Percentiles rank a stretch among this genome's conserved stretches.
These are phyloP conservation scores for Saccharum hybrid DNA, from an alignment of 202 grass and related monocot species.

Conservation along the genomic window DNA sequence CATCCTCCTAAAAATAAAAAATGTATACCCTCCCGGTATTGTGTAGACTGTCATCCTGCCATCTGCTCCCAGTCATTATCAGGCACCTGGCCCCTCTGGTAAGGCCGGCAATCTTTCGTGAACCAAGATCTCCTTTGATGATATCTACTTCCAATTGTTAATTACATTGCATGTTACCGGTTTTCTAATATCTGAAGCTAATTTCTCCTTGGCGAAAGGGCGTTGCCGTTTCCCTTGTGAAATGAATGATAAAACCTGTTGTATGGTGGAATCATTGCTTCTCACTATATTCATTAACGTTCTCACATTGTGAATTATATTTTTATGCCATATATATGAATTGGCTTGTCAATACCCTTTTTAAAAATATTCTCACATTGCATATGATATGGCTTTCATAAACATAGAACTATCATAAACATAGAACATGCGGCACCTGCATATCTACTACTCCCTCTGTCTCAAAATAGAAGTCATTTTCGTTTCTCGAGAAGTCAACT, in stretches of 20 bases:
- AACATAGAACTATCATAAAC: neutral
- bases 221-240: neutral
- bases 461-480: no score
- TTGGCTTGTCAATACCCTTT: no score
- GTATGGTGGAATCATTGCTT: neutral
- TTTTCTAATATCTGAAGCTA: neutral
- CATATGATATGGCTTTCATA: neutral
- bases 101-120: slow-evolving; percentile 39
- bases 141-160: slow-evolving; percentile 7
- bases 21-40: neutral
- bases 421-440: neutral
- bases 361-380: no score
- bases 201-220: neutral
- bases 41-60: slow-evolving; percentile 61
- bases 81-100: slow-evolving; percentile 67
- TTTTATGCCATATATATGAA: no score
- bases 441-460: neutral
- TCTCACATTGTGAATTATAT: neutral
- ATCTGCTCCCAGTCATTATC: slow-evolving; percentile 62
- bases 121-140: slow-evolving; percentile 9
- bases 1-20: slow-evolving; percentile 27
- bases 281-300: neutral
- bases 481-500: no score
- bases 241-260: slow-evolving; percentile 12
- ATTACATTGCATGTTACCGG: neutral